Base-by-base conservation (phyloP, 1,284 basidiomycete genomes). In the Rhizopogon hawkerae region DNA sequence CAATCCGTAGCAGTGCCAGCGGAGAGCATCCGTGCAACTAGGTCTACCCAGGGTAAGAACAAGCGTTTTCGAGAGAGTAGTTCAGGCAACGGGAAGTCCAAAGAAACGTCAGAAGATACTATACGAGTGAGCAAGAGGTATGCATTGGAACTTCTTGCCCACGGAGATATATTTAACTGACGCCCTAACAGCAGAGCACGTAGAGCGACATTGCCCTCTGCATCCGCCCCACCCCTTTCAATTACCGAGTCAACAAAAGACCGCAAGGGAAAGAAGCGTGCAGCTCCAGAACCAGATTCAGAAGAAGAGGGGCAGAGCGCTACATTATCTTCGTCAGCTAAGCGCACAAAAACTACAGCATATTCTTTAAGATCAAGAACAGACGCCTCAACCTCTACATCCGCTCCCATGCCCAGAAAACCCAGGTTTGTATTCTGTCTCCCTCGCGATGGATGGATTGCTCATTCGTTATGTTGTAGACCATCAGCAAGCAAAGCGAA, bases 261-360 rank as follows among this genome's bases (percentile, higher is more conserved):
- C 68, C 65, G 69, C 56, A 90, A 90, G 69, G 87, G 87, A 55
- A 90, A 90, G 79, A 90, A 90, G 70, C 86, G 87, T 58, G 87
- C 87, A 38, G 76, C 72, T 21, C 83, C 85, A 43, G 85, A 88
- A 68, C 68, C 71, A 37, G 66, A 68, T 54, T 78, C 78, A 46
- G 83, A 85, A 67, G 82, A 85, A 64, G 72, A 76, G 47, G 63
- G 61, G 46, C 60, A 65, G 56, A 69, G 68, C 49, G 67, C 76
- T 50, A 72, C 66, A 49, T 52, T 65, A 52, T 61, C 70, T 47
- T 63, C 67, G 45, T 57, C 79, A 45, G 70, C 69, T 53, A 88
- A 88, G 67, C 79, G 81, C 56, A 70, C 72, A 46, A 76, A 76
- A 53, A 69, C 71, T 26, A 61, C 71, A 49, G 70, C 76, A 52